A percentile compares a stretch with the other conserved stretches of the same genome.
Evolutionary conservation across 495 filamentous ascomycete genomes (phyloP).

Genomic region (Penicillium subrubescens): DNA sequence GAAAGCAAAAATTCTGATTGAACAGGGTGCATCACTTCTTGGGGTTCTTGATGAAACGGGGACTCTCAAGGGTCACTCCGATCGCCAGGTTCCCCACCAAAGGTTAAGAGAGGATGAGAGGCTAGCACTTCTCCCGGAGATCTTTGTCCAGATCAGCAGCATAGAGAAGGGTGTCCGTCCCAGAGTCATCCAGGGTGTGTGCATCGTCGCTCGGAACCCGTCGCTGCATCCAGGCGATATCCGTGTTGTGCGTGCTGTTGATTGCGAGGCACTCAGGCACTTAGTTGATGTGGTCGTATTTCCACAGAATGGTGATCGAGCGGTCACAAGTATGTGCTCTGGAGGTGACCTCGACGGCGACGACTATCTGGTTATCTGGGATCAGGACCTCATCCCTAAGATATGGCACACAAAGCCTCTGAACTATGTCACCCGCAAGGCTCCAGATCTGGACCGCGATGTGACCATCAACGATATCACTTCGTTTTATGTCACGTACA

Average conservation of each 20-base stretch:
- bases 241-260: slow-evolving; percentile 81
- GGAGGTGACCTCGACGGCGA: slow-evolving; percentile 97
- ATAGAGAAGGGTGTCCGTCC: slow-evolving; percentile 52
- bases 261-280: slow-evolving; percentile 70
- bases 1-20: slow-evolving; percentile 82
- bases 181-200: slow-evolving; percentile 73
- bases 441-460: slow-evolving; percentile 53
- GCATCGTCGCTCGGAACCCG: slow-evolving; percentile 87
- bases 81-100: neutral
- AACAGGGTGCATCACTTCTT: slow-evolving; percentile 83
- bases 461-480: slow-evolving; percentile 72
- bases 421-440: slow-evolving; percentile 60
- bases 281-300: slow-evolving; percentile 85
- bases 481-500: slow-evolving; percentile 86
- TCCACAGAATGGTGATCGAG: slow-evolving; percentile 79
- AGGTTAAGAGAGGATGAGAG: slow-evolving; percentile 32
- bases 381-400: slow-evolving; percentile 68
- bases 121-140: slow-evolving; percentile 67
- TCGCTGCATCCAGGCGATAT: slow-evolving; percentile 94
- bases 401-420: slow-evolving; percentile 75
- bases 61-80: slow-evolving; percentile 61
- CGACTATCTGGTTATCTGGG: slow-evolving; percentile 95
- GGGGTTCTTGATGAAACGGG: slow-evolving; percentile 86
- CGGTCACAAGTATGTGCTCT: slow-evolving; percentile 90
- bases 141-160: slow-evolving; percentile 79